Base-by-base conservation (phyloP, 2,329 filamentous ascomycete species). In the Talaromyces rugulosus region DNA sequence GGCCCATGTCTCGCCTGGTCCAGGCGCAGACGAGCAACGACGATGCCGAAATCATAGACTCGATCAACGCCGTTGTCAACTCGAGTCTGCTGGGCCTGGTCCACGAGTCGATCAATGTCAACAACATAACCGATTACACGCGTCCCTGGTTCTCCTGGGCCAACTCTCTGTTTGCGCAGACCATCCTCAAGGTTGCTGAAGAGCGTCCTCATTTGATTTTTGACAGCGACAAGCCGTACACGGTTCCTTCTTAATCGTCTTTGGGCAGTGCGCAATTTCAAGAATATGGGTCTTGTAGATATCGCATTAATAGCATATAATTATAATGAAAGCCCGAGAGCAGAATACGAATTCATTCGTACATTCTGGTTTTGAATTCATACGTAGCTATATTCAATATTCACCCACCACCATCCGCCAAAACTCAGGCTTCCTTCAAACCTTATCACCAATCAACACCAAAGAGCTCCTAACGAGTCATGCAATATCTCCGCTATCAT, bases 141-240 rank as follows among this genome's bases (percentile, higher is more conserved):
- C 83, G 92, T 66, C 92, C 89, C 71, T 98, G 94, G 94, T 98
- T 98, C 74, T 92, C 94, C 2, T 98, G 93, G 95, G 95, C 95
- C 11, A 99, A 99, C 69, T 95, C 92, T 0, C 92, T 99, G 11
- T 98, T 96, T 77, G 92, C 94, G 14, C 89, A 92, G 75, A 96
- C 93, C 0, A 91, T 99, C 53, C 79, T 99, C 58, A 92, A 97
- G 78, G 74, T 99, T 58, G 95, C 93, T 1, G 88, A 89, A 76
- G 82, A 94, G 73, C 96, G 96, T 76, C 95, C 95, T 3, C 86
- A 96, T 75, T 75, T 98, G 68, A 83, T 98, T 44, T 96, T 97
- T 74, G 88, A 87, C 14, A 76, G 85, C 55, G 86, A 85, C 23
- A 72, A 33, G 33, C 57, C 61, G 30, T 62, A 62, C 34, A 33